phyloP scores from a whole-genome alignment of 1,139 yeast species.

The Meyerozyma athensensis region DNA sequence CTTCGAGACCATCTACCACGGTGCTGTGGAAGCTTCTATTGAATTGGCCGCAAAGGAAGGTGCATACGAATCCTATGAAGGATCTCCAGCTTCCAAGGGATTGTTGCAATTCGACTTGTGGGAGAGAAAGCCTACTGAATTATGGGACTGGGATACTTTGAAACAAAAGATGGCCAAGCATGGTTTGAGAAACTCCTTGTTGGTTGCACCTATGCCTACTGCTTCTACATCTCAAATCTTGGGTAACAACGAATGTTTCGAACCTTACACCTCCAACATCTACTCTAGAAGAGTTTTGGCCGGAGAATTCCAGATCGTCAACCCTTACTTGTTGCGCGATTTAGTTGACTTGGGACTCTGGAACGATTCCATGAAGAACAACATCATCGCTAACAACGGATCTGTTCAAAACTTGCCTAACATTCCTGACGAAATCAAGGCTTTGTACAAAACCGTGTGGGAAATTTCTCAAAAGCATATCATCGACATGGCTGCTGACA shows the following conservation, averaged over 20 bases:
- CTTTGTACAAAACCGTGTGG: constrained; percentile 92
- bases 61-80: constrained; percentile 61
- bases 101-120: constrained; percentile 75
- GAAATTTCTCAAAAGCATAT: constrained; percentile 85
- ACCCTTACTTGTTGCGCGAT: constrained; percentile 76
- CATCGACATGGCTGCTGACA: constrained; percentile 93
- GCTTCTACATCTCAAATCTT: constrained; percentile 90
- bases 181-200: constrained; percentile 77
- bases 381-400: constrained; percentile 75
- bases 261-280: constrained; percentile 85
- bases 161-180: constrained; percentile 54
- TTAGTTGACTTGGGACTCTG: constrained; percentile 80
- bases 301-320: constrained; percentile 86
- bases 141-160: constrained; percentile 68
- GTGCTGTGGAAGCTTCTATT: constrained; percentile 73
- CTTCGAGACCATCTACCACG: constrained; percentile 88
- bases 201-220: constrained; percentile 93
- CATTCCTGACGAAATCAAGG: constrained; percentile 75
- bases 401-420: constrained; percentile 75
- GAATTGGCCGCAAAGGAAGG: constrained; percentile 69
- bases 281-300: constrained; percentile 83
- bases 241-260: constrained; percentile 88
- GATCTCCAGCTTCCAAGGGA: constrained; percentile 84
- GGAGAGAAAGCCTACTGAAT: constrained; percentile 66
- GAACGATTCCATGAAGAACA: constrained; percentile 77